phyloP scores from a whole-genome alignment of 2,329 filamentous ascomycete genomes.

The Cordyceps tenuipes region DNA sequence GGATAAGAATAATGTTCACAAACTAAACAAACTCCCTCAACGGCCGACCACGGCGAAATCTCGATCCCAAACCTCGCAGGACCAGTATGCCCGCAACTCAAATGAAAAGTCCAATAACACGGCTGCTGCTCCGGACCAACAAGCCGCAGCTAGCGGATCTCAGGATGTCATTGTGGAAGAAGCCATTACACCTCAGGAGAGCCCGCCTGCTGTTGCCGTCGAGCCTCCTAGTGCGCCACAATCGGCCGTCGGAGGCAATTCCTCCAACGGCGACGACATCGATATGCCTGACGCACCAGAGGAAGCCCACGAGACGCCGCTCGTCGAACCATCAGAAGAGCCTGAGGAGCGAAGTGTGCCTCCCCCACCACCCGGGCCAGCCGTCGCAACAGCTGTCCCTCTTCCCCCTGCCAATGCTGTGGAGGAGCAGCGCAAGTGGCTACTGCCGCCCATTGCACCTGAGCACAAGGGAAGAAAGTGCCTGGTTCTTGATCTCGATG shows the following conservation, averaged over 20 bases:
- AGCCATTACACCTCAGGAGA: constrained; percentile 37
- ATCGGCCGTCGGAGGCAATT: constrained; percentile 12
- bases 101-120: constrained; percentile 38
- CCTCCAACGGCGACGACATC: constrained; percentile 50
- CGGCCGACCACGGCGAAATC: constrained; percentile 47
- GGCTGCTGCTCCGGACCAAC: constrained; percentile 35
- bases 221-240: constrained; percentile 32
- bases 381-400: constrained; percentile 31
- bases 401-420: constrained; percentile 33
- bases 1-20: constrained; percentile 45
- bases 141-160: constrained; percentile 36
- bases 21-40: constrained; percentile 48
- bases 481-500: constrained; percentile 87
- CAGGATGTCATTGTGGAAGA: constrained; percentile 40
- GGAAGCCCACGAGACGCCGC: constrained; percentile 34
- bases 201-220: constrained; percentile 29
- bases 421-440: constrained; percentile 47
- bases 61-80: constrained; percentile 43
- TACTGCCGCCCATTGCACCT: constrained; percentile 74
- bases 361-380: constrained; percentile 39
- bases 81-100: constrained; percentile 35
- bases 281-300: constrained; percentile 58
- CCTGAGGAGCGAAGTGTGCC: constrained; percentile 26
- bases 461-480: constrained; percentile 86
- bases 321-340: constrained; percentile 23